Evolutionary conservation across 768 basidiomycete genomes (phyloP).

Genomic region (Crassisporium funariophilum): DNA sequence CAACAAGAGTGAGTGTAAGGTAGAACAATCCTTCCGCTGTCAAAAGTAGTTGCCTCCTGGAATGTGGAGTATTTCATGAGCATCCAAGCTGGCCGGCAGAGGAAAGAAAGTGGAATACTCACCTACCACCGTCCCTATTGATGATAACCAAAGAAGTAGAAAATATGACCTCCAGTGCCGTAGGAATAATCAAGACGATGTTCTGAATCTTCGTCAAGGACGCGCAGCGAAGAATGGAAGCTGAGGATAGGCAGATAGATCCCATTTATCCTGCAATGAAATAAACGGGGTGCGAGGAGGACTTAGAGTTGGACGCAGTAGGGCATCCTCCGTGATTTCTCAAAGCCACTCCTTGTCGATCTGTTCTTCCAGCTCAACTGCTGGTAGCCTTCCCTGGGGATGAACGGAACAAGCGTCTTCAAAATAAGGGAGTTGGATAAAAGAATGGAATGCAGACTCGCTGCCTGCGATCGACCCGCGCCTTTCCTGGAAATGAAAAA

Average conservation of each 20-base stretch:
- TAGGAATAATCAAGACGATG: slow-evolving; percentile 59
- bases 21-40: slow-evolving; percentile 63
- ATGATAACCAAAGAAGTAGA: slow-evolving; percentile 52
- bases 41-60: slow-evolving; percentile 59
- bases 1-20: slow-evolving; percentile 58
- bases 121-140: slow-evolving; percentile 52
- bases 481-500: too few relatives aligned
- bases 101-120: slow-evolving; percentile 24
- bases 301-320: background rate
- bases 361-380: too few relatives aligned
- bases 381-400: too few relatives aligned
- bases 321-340: too few relatives aligned
- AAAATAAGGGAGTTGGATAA: too few relatives aligned
- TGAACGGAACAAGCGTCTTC: too few relatives aligned
- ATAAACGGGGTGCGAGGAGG: too few relatives aligned
- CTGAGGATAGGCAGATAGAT: slow-evolving; percentile 68
- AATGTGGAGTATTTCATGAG: background rate
- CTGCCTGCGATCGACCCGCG: too few relatives aligned
- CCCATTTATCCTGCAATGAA: slow-evolving; percentile 40
- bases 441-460: too few relatives aligned
- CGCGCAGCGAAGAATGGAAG: slow-evolving; percentile 71
- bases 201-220: slow-evolving; percentile 50
- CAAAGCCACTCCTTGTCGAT: too few relatives aligned
- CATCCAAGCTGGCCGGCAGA: background rate
- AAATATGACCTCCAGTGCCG: slow-evolving; percentile 63